These are phyloP conservation scores for Phlyctochytrium arcticum DNA, from an alignment of 192 early-diverging fungal genomes.

Conservation along the genomic window DNA sequence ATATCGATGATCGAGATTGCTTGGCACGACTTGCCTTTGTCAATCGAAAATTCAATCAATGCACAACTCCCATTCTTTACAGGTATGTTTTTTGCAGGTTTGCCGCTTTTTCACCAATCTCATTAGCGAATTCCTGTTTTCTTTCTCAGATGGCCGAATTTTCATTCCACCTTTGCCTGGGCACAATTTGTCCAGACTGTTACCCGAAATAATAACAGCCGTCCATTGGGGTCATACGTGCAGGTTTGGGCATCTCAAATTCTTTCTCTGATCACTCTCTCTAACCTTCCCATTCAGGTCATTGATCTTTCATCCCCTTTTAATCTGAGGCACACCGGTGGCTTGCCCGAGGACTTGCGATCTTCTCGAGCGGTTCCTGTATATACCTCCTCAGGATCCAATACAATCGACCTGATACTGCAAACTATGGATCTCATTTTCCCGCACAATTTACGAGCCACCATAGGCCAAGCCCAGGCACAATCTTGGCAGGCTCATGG, in stretches of 20 bases:
- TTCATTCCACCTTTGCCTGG: constrained; percentile 21
- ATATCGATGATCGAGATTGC: constrained; percentile 10
- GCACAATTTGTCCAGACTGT: constrained; percentile 22
- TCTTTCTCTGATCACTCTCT: background rate
- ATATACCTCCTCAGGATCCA: background rate
- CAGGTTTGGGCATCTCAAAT: constrained; percentile 2
- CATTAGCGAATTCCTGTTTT: background rate
- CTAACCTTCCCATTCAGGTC: background rate
- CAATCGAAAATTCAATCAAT: constrained; percentile 23
- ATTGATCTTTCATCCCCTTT: background rate
- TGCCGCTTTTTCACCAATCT: background rate
- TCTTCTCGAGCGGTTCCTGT: background rate
- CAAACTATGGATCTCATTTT: background rate
- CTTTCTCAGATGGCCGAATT: constrained; percentile 3
- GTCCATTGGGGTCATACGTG: constrained; percentile 17
- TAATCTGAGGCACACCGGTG: background rate
- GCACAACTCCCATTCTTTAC: constrained; percentile 26
- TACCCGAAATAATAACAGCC: constrained; percentile 11
- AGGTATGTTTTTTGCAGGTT: background rate
- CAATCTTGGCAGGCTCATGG: background rate
- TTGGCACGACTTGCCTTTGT: constrained; percentile 13
- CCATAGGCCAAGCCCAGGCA: background rate
- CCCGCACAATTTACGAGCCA: too few species aligned
- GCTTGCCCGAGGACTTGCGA: too few species aligned
- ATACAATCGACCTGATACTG: background rate